phyloP scores from a whole-genome alignment of 305 asterid species.

The Fraxinus xanthoxyloides region DNA sequence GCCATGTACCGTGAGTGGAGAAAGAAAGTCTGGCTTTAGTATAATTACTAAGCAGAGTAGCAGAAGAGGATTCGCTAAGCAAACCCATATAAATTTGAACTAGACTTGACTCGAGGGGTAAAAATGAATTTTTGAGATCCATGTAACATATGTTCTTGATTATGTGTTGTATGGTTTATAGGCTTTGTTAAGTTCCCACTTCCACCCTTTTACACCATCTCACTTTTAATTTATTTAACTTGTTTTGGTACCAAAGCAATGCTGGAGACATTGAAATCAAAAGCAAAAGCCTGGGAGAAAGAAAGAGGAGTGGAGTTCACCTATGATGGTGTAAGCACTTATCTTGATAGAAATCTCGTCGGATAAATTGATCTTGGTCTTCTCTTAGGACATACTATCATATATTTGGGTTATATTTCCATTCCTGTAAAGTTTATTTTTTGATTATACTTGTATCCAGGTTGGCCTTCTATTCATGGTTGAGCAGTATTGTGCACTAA shows the following conservation, averaged over 20 bases:
- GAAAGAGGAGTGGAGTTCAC: not conserved
- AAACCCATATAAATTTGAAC: not conserved
- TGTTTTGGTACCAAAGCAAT: not conserved
- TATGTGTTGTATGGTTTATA: not conserved
- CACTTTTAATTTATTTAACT: not conserved
- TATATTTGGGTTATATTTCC: not conserved
- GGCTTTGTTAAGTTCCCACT: not conserved
- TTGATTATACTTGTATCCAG: conserved; percentile 32
- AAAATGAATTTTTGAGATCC: not conserved
- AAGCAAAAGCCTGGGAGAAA: conserved; percentile 15
- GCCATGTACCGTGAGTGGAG: not conserved
- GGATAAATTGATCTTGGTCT: not conserved
- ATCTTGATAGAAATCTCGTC: not conserved
- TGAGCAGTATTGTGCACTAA: conserved; percentile 61
- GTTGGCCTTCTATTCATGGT: conserved; percentile 67
- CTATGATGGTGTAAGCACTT: conserved; percentile 16
- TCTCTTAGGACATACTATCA: not conserved
- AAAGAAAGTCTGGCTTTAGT: not conserved
- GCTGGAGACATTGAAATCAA: conserved; percentile 7
- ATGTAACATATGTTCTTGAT: not conserved
- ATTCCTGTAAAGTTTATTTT: not conserved
- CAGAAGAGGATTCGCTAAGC: not conserved
- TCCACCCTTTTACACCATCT: not conserved
- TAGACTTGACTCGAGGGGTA: not conserved
- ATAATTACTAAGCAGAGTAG: not conserved